Conservation (phyloP, 352 stramenopile species). For the Thalassiosira mediterranea region DNA sequence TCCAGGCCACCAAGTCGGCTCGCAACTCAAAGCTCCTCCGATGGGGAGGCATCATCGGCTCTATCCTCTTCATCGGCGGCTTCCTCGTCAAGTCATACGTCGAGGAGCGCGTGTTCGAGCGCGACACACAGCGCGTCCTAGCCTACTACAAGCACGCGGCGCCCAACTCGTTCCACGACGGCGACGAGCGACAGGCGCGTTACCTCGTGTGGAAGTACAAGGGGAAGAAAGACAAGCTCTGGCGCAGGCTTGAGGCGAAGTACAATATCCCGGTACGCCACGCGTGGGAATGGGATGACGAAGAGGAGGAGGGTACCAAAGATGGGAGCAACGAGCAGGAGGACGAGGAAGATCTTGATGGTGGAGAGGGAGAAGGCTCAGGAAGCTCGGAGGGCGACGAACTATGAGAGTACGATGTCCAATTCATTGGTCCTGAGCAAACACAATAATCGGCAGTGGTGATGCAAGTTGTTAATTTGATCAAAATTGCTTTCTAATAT, state of each 20-base stretch:
- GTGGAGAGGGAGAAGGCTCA: slow-evolving; percentile 40
- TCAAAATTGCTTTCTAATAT: too few relatives aligned
- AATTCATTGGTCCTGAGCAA: too few relatives aligned
- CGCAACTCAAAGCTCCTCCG: slow-evolving; percentile 65
- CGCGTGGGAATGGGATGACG: slow-evolving; percentile 72
- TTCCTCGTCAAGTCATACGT: slow-evolving; percentile 82
- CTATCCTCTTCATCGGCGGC: slow-evolving; percentile 75
- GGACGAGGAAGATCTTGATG: slow-evolving; percentile 46
- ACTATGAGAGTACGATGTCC: too few relatives aligned
- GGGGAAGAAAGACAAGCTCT: slow-evolving; percentile 77
- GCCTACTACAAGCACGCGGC: slow-evolving; percentile 81
- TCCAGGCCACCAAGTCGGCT: slow-evolving; percentile 80
- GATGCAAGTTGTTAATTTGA: too few relatives aligned
- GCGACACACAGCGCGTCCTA: slow-evolving; percentile 72
- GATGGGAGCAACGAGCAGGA: slow-evolving; percentile 33
- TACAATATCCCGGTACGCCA: slow-evolving; percentile 67
- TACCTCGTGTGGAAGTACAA: slow-evolving; percentile 84
- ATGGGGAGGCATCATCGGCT: slow-evolving; percentile 65
- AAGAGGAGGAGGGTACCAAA: slow-evolving; percentile 24
- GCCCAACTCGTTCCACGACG: slow-evolving; percentile 74
- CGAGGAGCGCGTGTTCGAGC: slow-evolving; percentile 78
- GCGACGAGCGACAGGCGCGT: slow-evolving; percentile 70
- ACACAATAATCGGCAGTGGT: too few relatives aligned
- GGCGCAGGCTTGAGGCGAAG: slow-evolving; percentile 80
- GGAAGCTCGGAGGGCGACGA: slow-evolving; percentile 45